Evolutionary conservation across 257 asterid genomes (phyloP).

Genomic region (Petunia secreta): DNA sequence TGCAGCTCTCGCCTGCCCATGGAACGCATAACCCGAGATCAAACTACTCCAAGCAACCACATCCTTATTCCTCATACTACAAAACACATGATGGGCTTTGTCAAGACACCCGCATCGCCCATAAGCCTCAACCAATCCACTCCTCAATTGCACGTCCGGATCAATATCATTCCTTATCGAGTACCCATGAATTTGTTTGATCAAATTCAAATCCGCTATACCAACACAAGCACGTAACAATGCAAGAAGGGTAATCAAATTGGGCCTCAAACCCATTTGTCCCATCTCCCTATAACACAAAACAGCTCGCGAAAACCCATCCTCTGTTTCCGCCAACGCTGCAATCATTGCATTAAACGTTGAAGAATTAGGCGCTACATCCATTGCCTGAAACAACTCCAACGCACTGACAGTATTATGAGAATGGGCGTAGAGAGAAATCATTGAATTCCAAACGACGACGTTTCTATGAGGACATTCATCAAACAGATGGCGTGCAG

Average conservation of each 20-base stretch:
- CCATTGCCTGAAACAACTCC: conserved; percentile 42
- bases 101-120: conserved; percentile 53
- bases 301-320: conserved; percentile 40
- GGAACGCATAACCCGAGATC: conserved; percentile 51
- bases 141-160: conserved; percentile 40
- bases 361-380: conserved; percentile 41
- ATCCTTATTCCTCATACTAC: conserved; percentile 41
- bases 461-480: conserved; percentile 45
- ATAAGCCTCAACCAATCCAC: conserved; percentile 54
- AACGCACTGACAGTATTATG: conserved; percentile 38
- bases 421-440: conserved; percentile 42
- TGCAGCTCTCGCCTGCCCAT: conserved; percentile 44
- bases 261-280: conserved; percentile 39
- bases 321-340: conserved; percentile 41
- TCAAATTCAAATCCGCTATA: conserved; percentile 39
- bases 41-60: conserved; percentile 60
- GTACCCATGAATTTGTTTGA: conserved; percentile 49
- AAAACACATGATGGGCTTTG: conserved; percentile 38
- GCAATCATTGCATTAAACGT: conserved; percentile 47
- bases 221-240: conserved; percentile 45
- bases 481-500: conserved; percentile 49
- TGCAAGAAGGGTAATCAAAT: conserved; percentile 47
- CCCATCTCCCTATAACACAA: conserved; percentile 43
- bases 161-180: conserved; percentile 42
- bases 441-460: conserved; percentile 56